These are phyloP conservation scores for Daedalea quercina DNA, from an alignment of 768 basidiomycete species.

Conservation along the genomic window DNA sequence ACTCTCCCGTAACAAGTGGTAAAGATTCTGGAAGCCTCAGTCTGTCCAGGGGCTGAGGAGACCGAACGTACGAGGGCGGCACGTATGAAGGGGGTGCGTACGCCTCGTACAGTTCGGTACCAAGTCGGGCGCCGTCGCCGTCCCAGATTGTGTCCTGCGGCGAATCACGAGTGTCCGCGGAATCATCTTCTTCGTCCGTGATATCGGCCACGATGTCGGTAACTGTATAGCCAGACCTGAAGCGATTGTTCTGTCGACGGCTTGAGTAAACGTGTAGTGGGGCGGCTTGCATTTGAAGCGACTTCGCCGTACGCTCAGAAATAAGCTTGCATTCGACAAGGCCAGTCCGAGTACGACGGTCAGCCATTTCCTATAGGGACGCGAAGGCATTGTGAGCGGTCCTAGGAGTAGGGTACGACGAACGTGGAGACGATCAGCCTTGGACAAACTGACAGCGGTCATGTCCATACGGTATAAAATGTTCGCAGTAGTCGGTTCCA, in stretches of 20 bases:
- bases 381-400: conserved; percentile 6
- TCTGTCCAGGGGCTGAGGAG: conserved; percentile 6
- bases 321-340: conserved; percentile 53
- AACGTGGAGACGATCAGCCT: too few species aligned
- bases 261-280: conserved; percentile 48
- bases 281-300: conserved; percentile 50
- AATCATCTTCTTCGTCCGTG: conserved; percentile 63
- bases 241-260: conserved; percentile 3
- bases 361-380: conserved; percentile 62
- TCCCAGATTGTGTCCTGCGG: conserved; percentile 36
- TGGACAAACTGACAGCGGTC: too few species aligned
- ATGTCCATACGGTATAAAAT: too few species aligned
- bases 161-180: conserved; percentile 23
- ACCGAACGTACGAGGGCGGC: background rate
- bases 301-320: conserved; percentile 59
- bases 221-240: conserved; percentile 3
- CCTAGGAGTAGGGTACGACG: too few species aligned
- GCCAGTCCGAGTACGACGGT: conserved; percentile 52
- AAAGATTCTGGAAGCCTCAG: conserved; percentile 2
- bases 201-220: conserved; percentile 17
- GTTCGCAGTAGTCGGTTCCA: too few species aligned
- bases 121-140: conserved; percentile 56
- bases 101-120: conserved; percentile 61
- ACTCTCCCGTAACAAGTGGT: conserved; percentile 1
- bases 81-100: conserved; percentile 22